A percentile compares a stretch with the other conserved stretches of the same genome.
phyloP scores from a whole-genome alignment of 352 stramenopile genomes.

The Elongisporangium undulatum region DNA sequence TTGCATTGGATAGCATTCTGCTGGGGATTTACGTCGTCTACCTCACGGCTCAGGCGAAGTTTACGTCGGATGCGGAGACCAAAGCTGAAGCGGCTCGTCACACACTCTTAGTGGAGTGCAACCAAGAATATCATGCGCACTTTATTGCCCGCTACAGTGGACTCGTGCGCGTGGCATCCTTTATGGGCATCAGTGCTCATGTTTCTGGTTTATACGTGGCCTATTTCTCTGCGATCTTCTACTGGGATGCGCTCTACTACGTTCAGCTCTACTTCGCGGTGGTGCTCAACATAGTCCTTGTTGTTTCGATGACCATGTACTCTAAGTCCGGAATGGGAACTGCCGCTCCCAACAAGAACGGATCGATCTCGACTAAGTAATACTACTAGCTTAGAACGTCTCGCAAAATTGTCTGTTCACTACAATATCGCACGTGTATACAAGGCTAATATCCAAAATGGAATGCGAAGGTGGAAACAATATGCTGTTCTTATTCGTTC shows the following conservation, averaged over 20 bases:
- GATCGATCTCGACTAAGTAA: slow-evolving; percentile 18
- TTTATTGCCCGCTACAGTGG: slow-evolving; percentile 56
- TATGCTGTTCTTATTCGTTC: not conserved
- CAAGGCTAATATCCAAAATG: not conserved
- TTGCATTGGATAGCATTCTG: slow-evolving; percentile 60
- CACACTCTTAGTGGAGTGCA: slow-evolving; percentile 50
- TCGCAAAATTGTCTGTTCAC: not conserved
- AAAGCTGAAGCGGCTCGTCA: slow-evolving; percentile 58
- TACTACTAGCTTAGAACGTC: not conserved
- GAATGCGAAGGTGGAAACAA: not conserved
- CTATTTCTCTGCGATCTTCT: slow-evolving; percentile 63
- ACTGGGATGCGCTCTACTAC: slow-evolving; percentile 74
- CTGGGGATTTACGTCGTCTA: slow-evolving; percentile 81
- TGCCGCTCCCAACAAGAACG: slow-evolving; percentile 33
- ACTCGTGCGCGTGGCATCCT: slow-evolving; percentile 70
- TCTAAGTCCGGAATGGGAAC: slow-evolving; percentile 62
- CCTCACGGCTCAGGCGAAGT: slow-evolving; percentile 49
- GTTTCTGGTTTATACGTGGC: slow-evolving; percentile 65
- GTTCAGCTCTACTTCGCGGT: slow-evolving; percentile 75
- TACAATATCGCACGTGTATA: not conserved
- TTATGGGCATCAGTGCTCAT: slow-evolving; percentile 80
- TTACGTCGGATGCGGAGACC: slow-evolving; percentile 62
- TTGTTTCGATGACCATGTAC: slow-evolving; percentile 49
- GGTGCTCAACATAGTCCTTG: slow-evolving; percentile 57
- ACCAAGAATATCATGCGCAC: slow-evolving; percentile 50